Base-by-base conservation (phyloP, 164 flowering plant species). In the Stephania yunnanensis region DNA sequence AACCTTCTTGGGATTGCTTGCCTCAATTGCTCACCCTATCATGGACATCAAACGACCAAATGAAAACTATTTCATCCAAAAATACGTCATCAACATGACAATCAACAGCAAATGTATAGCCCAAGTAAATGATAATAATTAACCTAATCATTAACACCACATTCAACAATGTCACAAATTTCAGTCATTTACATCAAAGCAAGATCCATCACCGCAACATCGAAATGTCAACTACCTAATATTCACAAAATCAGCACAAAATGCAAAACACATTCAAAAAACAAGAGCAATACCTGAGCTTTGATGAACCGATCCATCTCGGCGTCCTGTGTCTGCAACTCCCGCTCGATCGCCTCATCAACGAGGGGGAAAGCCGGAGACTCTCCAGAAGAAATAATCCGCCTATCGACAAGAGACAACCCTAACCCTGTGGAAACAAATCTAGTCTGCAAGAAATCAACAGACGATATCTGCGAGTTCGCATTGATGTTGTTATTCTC, bases 391-490 rank as follows among this genome's bases (percentile, higher is more conserved):
- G 93, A 90, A 72, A 86, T 83, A 76, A 87, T 68, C 17, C 88
- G 80, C 17, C 85, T 83, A 74, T 90, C 88, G 55, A 91, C 94
- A 53, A 94, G 86, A 1, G 98, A 91, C 70, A 94, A 84, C 30
- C 93, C 98, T 68, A 94, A 67, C 31, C 98, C 98, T 2, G 97
- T 91, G 0, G 97, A 92, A 7, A 94, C 98, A 1, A 93, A 83
- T 53, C 79, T 81, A 1, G 88, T 80, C 72, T 86, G 94, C 82
- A 91, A 71, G 75, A 91, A 87, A 84, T 90, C 96, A 61, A 87
- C 74, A 1, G 96, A 90, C 0, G 94, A 88, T 68, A 87, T 84
- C 82, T 86, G 91, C 3, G 93, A 89, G 75, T 86, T 70, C 8
- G 72, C 61, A 58, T 70, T 73, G 19, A 36, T 61, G 30, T 63